A percentile compares a stretch with the other conserved stretches of the same genome.
Evolutionary conservation across 1,284 basidiomycete species (phyloP).

Genomic region (Heterobasidion occidentale): DNA sequence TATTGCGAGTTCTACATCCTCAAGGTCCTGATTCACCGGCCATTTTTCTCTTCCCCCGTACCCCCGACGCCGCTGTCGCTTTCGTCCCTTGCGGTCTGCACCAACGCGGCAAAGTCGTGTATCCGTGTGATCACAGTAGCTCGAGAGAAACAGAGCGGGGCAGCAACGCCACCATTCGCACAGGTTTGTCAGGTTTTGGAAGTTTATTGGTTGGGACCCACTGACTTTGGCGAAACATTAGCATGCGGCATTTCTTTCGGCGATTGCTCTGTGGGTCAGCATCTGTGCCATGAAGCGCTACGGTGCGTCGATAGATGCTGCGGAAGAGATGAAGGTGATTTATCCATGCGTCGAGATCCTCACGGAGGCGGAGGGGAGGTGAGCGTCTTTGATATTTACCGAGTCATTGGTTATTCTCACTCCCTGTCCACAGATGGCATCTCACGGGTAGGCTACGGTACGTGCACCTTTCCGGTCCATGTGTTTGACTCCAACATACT

Average conservation of each 20-base stretch:
- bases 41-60: conserved; percentile 68
- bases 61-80: conserved; percentile 48
- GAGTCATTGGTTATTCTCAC: neutral
- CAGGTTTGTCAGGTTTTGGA: conserved; percentile 5
- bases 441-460: neutral
- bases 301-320: conserved; percentile 37
- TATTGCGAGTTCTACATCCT: conserved; percentile 66
- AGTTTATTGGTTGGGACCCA: conserved; percentile 6
- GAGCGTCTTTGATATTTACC: neutral
- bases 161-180: conserved; percentile 11
- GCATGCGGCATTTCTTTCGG: conserved; percentile 45
- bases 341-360: conserved; percentile 52
- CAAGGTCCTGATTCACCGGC: conserved; percentile 75
- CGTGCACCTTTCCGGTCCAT: no score
- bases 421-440: neutral
- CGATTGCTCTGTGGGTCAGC: conserved; percentile 56
- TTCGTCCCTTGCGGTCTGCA: conserved; percentile 79
- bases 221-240: conserved; percentile 5
- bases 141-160: conserved; percentile 17
- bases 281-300: conserved; percentile 58
- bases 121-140: conserved; percentile 62
- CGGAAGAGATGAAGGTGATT: conserved; percentile 58
- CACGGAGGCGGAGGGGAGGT: conserved; percentile 30
- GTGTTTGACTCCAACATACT: no score
- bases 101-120: conserved; percentile 76